phyloP scores from a whole-genome alignment of 805 yeast genomes.

The Scheffersomyces spartinae region DNA sequence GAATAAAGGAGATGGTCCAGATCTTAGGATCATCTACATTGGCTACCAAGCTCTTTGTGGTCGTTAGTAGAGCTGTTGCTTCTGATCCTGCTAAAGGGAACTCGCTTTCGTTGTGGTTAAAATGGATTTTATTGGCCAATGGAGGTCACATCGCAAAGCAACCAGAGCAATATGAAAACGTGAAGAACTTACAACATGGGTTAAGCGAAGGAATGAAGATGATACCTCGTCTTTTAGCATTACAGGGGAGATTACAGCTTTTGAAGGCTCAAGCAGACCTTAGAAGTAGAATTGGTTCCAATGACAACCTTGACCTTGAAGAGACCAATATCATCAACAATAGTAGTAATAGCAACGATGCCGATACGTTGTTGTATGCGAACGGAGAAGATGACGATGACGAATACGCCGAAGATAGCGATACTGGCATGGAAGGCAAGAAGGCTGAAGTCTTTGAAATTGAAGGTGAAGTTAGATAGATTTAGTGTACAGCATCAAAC shows the following conservation, averaged over 20 bases:
- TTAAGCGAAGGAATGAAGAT: slow-evolving; percentile 43
- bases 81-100: slow-evolving; percentile 15
- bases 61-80: slow-evolving; percentile 17
- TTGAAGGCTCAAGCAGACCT: slow-evolving; percentile 65
- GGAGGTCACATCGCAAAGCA: slow-evolving; percentile 51
- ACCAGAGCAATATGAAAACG: slow-evolving; percentile 39
- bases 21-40: slow-evolving; percentile 23
- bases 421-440: slow-evolving; percentile 25
- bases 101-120: slow-evolving; percentile 52
- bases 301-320: slow-evolving; percentile 5
- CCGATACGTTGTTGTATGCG: slow-evolving; percentile 23
- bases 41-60: slow-evolving; percentile 13
- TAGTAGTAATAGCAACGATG: slow-evolving; percentile 8
- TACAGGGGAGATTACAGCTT: slow-evolving; percentile 79
- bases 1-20: slow-evolving; percentile 23
- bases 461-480: slow-evolving; percentile 13
- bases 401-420: slow-evolving; percentile 29
- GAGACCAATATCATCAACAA: slow-evolving; percentile 8
- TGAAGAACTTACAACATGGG: slow-evolving; percentile 46
- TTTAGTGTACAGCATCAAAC: too few relatives aligned
- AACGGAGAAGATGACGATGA: slow-evolving; percentile 30
- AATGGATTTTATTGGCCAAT: slow-evolving; percentile 64
- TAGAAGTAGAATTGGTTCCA: slow-evolving; percentile 24
- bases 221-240: slow-evolving; percentile 58
- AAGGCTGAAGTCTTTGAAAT: slow-evolving; percentile 32